Base-by-base conservation (phyloP, 805 yeast genomes). In the Wickerhamiella hasegawae region DNA sequence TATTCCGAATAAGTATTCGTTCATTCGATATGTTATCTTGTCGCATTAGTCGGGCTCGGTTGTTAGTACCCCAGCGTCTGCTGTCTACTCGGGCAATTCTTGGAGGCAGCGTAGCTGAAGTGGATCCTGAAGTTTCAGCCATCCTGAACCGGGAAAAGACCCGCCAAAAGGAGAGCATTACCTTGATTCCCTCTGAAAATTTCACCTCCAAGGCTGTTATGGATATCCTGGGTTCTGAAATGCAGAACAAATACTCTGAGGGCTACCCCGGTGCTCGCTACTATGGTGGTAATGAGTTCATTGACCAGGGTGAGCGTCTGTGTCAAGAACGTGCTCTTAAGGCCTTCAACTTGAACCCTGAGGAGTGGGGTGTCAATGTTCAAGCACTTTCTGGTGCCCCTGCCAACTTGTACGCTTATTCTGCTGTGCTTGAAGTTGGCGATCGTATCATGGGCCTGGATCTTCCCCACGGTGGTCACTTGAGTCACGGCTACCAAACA, bases 241-340 rank as follows among this genome's bases (percentile, higher is more conserved):
- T 87, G 94, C 85, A 81, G 60, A 87, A 87, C 71, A 87, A 87
- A 66, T 87, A 87, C 64, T 84, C 96, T 9, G 98, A 87, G 62
- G 97, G 97, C 45, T 87, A 87, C 62, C 98, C 98, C 28, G 94
- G 94, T 46, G 94, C 84, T 44, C 75, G 98, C 59, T 87, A 87
- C 66, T 87, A 87, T 57, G 98, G 98, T 59, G 98, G 98, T 58
- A 87, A 87, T 56, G 84, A 87, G 62, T 78, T 73, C 62, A 87
- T 87, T 51, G 98, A 87, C 63, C 69, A 73, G 64, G 83, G 82
- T 52, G 98, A 87, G 66, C 59, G 73, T 11, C 63, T 87, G 40
- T 87, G 97, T 63, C 95, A 84, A 62, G 68, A 74, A 49, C 71
- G 98, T 60, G 98, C 97, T 32, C 65, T 87, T 41, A 71, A 78